Evolutionary conservation across 352 stramenopile genomes (phyloP).

Genomic region (Plasmopara muralis): DNA sequence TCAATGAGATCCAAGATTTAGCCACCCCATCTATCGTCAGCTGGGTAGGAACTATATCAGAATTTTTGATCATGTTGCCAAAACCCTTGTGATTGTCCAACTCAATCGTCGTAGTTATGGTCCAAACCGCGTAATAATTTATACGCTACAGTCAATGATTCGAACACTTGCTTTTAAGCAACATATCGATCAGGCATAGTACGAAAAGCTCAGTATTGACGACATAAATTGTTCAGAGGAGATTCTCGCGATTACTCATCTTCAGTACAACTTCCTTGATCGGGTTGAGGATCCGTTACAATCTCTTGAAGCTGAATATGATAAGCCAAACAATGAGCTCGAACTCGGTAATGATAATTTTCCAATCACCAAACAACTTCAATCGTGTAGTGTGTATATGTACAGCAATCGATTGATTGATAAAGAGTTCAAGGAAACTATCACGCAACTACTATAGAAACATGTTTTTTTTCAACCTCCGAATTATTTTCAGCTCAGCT

Average conservation of each 20-base stretch:
- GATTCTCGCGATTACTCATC: constrained; percentile 7
- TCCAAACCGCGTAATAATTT: constrained; percentile 5
- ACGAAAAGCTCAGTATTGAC: constrained; percentile 14
- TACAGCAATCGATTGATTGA: constrained; percentile 9
- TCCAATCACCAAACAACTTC: constrained; percentile 8
- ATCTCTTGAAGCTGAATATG: constrained; percentile 6
- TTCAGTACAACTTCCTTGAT: neutral
- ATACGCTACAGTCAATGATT: constrained; percentile 11
- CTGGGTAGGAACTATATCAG: no score
- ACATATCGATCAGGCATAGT: constrained; percentile 5
- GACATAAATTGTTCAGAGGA: constrained; percentile 10
- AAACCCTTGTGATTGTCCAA: no score
- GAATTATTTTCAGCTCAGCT: constrained; percentile 10
- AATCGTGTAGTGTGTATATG: constrained; percentile 11
- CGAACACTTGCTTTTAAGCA: constrained; percentile 5
- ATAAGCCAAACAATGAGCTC: neutral
- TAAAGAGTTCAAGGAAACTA: constrained; percentile 17
- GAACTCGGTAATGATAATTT: neutral
- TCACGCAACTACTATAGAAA: constrained; percentile 12
- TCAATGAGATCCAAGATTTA: no score
- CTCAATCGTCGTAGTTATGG: no score
- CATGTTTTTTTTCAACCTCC: constrained; percentile 7
- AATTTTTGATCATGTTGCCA: no score
- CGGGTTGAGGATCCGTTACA: constrained; percentile 3
- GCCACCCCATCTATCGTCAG: no score